Percentiles rank a stretch among this genome's conserved stretches.
phyloP scores from a whole-genome alignment of 2,329 filamentous ascomycete genomes.

The Dactylellina haptotyla region DNA sequence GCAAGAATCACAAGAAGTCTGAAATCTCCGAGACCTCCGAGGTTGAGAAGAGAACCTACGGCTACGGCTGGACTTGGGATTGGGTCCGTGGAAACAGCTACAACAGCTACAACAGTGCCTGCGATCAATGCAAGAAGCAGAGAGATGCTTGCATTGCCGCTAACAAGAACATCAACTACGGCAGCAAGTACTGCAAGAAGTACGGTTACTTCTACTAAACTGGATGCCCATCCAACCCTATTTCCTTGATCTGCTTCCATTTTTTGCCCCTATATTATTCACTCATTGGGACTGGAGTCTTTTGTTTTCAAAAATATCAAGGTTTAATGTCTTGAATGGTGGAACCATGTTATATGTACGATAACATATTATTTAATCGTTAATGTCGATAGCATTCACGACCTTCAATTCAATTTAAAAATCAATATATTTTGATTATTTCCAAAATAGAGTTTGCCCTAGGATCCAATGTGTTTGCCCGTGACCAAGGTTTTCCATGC shows the following conservation, averaged over 20 bases:
- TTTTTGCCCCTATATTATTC: slow-evolving; percentile 3
- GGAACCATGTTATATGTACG: slow-evolving; percentile 33
- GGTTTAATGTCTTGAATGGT: slow-evolving; percentile 5
- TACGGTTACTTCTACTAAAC: slow-evolving; percentile 33
- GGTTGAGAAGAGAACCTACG: slow-evolving; percentile 35
- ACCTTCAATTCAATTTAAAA: slow-evolving; percentile 36
- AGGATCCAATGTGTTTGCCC: slow-evolving; percentile 5
- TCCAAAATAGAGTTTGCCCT: neutral
- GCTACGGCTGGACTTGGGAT: slow-evolving; percentile 22
- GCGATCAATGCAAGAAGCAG: slow-evolving; percentile 47
- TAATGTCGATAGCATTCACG: slow-evolving; percentile 40
- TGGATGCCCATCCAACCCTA: neutral
- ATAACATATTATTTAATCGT: slow-evolving; percentile 46
- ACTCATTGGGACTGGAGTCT: slow-evolving; percentile 50
- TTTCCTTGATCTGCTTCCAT: neutral
- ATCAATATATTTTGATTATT: slow-evolving; percentile 6
- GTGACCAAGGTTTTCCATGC: neutral
- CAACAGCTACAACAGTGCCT: slow-evolving; percentile 43
- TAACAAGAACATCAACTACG: slow-evolving; percentile 20
- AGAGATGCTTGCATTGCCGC: slow-evolving; percentile 38
- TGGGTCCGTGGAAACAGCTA: slow-evolving; percentile 39
- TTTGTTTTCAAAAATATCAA: slow-evolving; percentile 34
- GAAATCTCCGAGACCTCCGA: neutral
- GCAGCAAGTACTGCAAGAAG: slow-evolving; percentile 44
- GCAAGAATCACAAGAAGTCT: slow-evolving; percentile 33